Conservation (phyloP, 2,329 filamentous ascomycete genomes). For the Penicillium sp. region DNA sequence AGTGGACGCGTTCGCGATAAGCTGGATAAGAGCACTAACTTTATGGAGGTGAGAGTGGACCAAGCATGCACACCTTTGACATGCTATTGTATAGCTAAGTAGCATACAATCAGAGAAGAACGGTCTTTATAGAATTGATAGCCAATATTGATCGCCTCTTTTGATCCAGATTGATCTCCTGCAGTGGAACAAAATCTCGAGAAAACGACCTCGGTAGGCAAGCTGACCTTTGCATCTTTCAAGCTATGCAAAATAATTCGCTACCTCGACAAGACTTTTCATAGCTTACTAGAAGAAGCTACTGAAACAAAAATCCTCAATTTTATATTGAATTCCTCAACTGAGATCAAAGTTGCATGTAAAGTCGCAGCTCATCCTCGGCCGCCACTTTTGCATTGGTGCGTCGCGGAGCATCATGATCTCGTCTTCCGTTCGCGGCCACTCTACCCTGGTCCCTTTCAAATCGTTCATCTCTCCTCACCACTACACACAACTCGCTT, state of each 20-base stretch:
- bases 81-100: background rate
- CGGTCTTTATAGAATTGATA: no score
- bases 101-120: no score
- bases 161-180: no score
- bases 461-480: background rate
- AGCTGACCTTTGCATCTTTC: no score
- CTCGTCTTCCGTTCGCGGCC: constrained; percentile 1
- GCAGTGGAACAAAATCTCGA: no score
- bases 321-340: no score
- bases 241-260: no score
- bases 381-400: background rate
- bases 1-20: constrained; percentile 33
- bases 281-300: no score
- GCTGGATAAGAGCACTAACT: background rate
- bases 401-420: background rate
- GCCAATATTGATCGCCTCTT: no score
- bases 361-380: background rate
- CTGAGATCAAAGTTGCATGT: background rate
- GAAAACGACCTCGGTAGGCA: no score
- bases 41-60: background rate
- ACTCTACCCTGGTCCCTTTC: background rate
- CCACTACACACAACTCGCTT: background rate
- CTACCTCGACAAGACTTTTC: no score
- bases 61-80: background rate
- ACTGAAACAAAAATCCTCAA: no score